Conservation (phyloP, 441 rosid genomes). For the Brassica hybrid region DNA sequence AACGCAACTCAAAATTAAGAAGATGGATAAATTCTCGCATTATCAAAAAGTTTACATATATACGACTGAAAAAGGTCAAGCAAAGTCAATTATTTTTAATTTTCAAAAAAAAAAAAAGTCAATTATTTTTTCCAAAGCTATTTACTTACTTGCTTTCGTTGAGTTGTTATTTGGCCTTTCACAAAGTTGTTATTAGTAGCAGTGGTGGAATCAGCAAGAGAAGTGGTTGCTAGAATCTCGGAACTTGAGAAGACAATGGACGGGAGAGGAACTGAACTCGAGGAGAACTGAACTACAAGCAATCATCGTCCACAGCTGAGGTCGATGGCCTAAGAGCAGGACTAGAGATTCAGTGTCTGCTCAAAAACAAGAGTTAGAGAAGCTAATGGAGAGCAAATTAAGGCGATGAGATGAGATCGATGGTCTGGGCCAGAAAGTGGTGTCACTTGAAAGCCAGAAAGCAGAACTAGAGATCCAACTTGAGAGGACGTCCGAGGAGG, state of each 20-base stretch:
- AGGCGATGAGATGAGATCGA: conserved; percentile 39
- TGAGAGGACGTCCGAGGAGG: conserved; percentile 53
- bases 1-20: no score
- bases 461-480: conserved; percentile 62
- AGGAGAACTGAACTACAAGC: conserved; percentile 39
- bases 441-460: conserved; percentile 54
- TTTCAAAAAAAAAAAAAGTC: no score
- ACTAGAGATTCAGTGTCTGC: conserved; percentile 28
- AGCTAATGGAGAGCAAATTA: conserved; percentile 26
- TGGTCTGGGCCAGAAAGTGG: conserved; percentile 59
- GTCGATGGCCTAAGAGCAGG: conserved; percentile 43
- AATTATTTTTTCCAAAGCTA: no score
- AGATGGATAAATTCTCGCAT: no score
- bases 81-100: no score
- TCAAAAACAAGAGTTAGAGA: conserved; percentile 42
- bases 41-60: no score
- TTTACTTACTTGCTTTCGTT: no score
- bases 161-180: no score
- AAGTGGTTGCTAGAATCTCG: conserved; percentile 50
- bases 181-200: no score
- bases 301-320: conserved; percentile 57
- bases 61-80: no score
- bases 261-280: conserved; percentile 56
- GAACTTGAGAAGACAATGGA: conserved; percentile 57
- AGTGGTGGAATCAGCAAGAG: conserved; percentile 1